Conservation (phyloP, 2,329 filamentous ascomycete genomes). For the Monosporascus sp. region DNA sequence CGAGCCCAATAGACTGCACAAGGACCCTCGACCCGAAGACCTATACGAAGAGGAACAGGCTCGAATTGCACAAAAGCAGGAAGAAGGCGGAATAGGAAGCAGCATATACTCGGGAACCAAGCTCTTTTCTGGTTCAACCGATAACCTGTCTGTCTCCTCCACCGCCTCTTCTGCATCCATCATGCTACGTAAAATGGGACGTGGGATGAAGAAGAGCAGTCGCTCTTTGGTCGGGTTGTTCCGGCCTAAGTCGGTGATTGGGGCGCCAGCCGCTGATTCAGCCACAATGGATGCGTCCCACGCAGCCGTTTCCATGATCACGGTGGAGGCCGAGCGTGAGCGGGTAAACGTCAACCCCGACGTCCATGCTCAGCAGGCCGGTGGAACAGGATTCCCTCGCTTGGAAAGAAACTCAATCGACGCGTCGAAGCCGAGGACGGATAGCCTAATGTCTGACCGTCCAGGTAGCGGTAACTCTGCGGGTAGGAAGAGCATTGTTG, state of each 20-base stretch:
- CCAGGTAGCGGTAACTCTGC: slow-evolving; percentile 54
- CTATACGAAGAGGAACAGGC: slow-evolving; percentile 82
- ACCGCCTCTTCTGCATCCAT: slow-evolving; percentile 85
- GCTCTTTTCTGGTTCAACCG: slow-evolving; percentile 84
- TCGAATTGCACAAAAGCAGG: slow-evolving; percentile 86
- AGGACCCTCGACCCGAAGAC: slow-evolving; percentile 56
- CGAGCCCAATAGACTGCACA: slow-evolving; percentile 56
- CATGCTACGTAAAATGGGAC: slow-evolving; percentile 98
- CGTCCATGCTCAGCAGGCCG: slow-evolving; percentile 60
- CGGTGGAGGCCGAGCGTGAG: slow-evolving; percentile 87
- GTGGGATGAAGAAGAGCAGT: slow-evolving; percentile 92
- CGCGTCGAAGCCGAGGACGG: slow-evolving; percentile 40
- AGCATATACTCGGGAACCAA: slow-evolving; percentile 88
- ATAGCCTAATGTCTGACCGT: slow-evolving; percentile 42
- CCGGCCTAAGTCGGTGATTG: slow-evolving; percentile 85
- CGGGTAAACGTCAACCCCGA: slow-evolving; percentile 71
- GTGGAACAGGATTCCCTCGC: slow-evolving; percentile 76
- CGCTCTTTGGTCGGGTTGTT: slow-evolving; percentile 91
- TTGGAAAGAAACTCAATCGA: slow-evolving; percentile 80
- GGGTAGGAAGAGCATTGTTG: slow-evolving; percentile 81
- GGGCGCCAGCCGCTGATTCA: slow-evolving; percentile 66
- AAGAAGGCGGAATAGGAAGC: slow-evolving; percentile 84
- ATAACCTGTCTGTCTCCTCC: slow-evolving; percentile 88
- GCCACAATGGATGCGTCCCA: slow-evolving; percentile 62
- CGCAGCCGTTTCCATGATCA: slow-evolving; percentile 91